Percentiles rank a stretch among this genome's conserved stretches.
These are phyloP conservation scores for Corymbia calophylla DNA, from an alignment of 441 rosid species.

Conservation along the genomic window DNA sequence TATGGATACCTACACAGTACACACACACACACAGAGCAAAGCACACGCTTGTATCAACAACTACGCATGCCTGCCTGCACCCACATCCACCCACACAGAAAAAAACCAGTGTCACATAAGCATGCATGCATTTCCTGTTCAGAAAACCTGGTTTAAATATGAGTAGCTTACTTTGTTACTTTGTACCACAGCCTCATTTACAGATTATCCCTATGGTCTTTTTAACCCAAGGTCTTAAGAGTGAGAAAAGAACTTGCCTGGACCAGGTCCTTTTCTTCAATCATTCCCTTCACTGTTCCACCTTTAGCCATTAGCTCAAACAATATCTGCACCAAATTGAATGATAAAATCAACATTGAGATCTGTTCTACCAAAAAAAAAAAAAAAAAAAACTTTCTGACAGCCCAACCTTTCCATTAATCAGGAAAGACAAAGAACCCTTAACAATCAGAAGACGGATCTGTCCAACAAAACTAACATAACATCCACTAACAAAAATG, in stretches of 20 bases:
- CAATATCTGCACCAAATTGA: conserved; percentile 44
- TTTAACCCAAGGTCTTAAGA: not conserved
- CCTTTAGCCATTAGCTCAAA: conserved; percentile 84
- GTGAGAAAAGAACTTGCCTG: conserved; percentile 51
- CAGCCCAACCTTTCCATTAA: not conserved
- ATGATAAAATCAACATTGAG: not conserved
- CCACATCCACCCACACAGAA: not conserved
- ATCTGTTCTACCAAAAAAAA: not conserved
- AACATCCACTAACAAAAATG: not conserved
- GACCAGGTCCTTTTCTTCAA: conserved; percentile 76
- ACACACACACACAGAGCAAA: not conserved
- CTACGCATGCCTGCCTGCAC: not conserved
- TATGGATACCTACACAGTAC: not conserved
- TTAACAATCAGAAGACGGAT: not conserved
- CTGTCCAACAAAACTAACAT: not conserved
- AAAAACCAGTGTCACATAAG: not conserved
- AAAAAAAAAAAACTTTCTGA: not conserved
- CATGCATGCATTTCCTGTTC: not conserved
- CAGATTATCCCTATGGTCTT: not conserved
- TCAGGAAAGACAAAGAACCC: not conserved
- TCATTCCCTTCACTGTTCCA: conserved; percentile 83
- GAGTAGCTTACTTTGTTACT: not conserved
- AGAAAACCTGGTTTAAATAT: not conserved
- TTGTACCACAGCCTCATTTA: not conserved
- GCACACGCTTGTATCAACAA: not conserved